Evolutionary conservation across 805 yeast genomes (phyloP).

Genomic region (Kodamaea nitidulidarum): DNA sequence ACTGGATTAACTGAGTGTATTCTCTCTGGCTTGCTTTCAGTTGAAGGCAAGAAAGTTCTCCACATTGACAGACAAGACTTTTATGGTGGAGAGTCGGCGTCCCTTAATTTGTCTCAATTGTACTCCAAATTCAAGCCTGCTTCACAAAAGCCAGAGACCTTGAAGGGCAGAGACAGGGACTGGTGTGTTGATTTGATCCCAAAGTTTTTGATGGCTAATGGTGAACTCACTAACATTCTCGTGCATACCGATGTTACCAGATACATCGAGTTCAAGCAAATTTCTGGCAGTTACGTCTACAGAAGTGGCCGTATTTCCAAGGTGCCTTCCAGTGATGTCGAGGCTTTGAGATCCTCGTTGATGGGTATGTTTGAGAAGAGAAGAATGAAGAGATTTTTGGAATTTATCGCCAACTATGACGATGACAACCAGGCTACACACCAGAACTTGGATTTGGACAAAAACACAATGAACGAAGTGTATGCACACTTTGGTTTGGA

Average conservation of each 20-base stretch:
- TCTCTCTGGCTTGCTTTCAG: conserved; percentile 86
- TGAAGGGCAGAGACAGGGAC: conserved; percentile 88
- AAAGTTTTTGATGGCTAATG: conserved; percentile 94
- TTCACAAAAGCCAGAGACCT: conserved; percentile 59
- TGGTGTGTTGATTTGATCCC: conserved; percentile 98
- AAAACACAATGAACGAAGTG: conserved; percentile 86
- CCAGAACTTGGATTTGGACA: conserved; percentile 80
- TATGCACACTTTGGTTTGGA: conserved; percentile 88
- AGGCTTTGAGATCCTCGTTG: conserved; percentile 85
- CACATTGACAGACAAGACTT: conserved; percentile 96
- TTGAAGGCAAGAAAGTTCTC: conserved; percentile 96
- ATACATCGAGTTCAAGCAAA: conserved; percentile 93
- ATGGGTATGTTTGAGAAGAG: conserved; percentile 97
- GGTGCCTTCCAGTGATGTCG: conserved; percentile 88
- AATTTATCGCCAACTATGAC: conserved; percentile 76
- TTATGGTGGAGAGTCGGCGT: conserved; percentile 92
- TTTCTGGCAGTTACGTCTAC: conserved; percentile 93
- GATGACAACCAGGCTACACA: conserved; percentile 80
- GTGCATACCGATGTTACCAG: conserved; percentile 95
- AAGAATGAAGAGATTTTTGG: conserved; percentile 87
- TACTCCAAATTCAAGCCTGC: conserved; percentile 83
- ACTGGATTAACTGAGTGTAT: conserved; percentile 96
- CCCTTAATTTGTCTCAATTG: conserved; percentile 63
- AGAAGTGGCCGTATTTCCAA: conserved; percentile 87
- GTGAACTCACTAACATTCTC: conserved; percentile 91